These are phyloP conservation scores for Plasmopara viticola DNA, from an alignment of 352 stramenopile genomes.

Conservation along the genomic window DNA sequence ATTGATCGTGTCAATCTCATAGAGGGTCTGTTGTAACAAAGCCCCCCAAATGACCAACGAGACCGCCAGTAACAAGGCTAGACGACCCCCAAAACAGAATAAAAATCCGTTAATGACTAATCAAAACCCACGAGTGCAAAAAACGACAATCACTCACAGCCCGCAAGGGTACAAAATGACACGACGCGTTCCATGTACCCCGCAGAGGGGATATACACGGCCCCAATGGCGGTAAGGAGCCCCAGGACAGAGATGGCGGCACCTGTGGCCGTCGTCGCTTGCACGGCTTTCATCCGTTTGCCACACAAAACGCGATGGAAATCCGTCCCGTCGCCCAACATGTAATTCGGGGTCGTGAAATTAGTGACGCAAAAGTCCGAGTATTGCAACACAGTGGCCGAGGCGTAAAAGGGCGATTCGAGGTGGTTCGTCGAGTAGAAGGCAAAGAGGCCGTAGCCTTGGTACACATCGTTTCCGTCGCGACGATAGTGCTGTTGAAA, in stretches of 20 bases:
- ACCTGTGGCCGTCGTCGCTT: slow-evolving; percentile 56
- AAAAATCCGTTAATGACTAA: background rate
- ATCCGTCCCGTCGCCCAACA: slow-evolving; percentile 68
- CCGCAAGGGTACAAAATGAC: slow-evolving; percentile 76
- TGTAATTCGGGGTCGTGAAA: slow-evolving; percentile 66
- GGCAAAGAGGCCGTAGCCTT: slow-evolving; percentile 74
- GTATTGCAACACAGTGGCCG: slow-evolving; percentile 72
- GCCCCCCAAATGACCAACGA: slow-evolving; percentile 79
- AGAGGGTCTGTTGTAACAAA: slow-evolving; percentile 67
- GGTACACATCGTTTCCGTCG: slow-evolving; percentile 64
- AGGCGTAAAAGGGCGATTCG: slow-evolving; percentile 75
- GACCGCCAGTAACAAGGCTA: slow-evolving; percentile 59
- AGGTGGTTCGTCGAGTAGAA: slow-evolving; percentile 77
- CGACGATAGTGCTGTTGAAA: slow-evolving; percentile 82
- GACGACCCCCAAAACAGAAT: slow-evolving; percentile 7
- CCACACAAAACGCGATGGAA: slow-evolving; percentile 68
- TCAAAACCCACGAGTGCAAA: slow-evolving; percentile 7
- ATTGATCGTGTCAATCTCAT: slow-evolving; percentile 75
- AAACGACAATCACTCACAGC: slow-evolving; percentile 44
- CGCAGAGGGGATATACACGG: slow-evolving; percentile 68
- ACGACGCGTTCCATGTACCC: slow-evolving; percentile 69
- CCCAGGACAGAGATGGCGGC: slow-evolving; percentile 55
- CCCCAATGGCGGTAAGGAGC: slow-evolving; percentile 58
- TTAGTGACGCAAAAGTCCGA: slow-evolving; percentile 52
- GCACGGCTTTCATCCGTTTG: slow-evolving; percentile 62